Conservation (phyloP, 1,139 yeast genomes). For the Suhomyces anneliseae region DNA sequence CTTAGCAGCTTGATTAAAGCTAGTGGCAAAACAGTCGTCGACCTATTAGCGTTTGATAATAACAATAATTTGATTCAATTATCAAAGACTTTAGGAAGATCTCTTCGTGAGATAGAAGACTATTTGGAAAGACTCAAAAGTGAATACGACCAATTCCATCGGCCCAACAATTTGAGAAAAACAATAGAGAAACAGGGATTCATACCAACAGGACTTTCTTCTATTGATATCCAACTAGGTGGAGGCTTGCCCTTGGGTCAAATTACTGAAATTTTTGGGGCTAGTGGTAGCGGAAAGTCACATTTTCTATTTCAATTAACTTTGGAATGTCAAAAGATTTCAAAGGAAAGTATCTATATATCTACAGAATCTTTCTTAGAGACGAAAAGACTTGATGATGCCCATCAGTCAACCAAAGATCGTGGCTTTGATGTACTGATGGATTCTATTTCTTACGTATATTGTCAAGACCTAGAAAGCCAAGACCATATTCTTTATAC, state of each 20-base stretch:
- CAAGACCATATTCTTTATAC: constrained; percentile 74
- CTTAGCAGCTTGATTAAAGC: constrained; percentile 15
- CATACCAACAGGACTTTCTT: constrained; percentile 62
- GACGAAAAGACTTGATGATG: constrained; percentile 54
- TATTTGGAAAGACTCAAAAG: constrained; percentile 22
- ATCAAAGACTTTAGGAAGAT: constrained; percentile 46
- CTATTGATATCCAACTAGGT: constrained; percentile 55
- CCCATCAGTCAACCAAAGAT: constrained; percentile 19
- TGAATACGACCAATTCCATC: constrained; percentile 10
- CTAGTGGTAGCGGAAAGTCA: constrained; percentile 83
- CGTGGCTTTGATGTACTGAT: constrained; percentile 29
- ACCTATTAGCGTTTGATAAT: constrained; percentile 19
- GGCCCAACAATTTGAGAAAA: constrained; percentile 1
- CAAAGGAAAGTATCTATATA: constrained; percentile 55
- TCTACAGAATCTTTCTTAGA: constrained; percentile 77
- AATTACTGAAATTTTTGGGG: constrained; percentile 80
- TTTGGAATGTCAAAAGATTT: constrained; percentile 50
- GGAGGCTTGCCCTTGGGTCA: constrained; percentile 72
- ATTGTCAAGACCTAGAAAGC: constrained; percentile 66
- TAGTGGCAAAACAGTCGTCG: constrained; percentile 27
- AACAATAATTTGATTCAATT: constrained; percentile 24
- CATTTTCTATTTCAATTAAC: constrained; percentile 70
- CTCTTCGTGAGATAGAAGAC: constrained; percentile 46
- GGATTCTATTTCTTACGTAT: constrained; percentile 57
- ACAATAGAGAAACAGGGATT: background rate